Conservation (phyloP, 805 yeast species). For the Teunomyces funiuensis region DNA sequence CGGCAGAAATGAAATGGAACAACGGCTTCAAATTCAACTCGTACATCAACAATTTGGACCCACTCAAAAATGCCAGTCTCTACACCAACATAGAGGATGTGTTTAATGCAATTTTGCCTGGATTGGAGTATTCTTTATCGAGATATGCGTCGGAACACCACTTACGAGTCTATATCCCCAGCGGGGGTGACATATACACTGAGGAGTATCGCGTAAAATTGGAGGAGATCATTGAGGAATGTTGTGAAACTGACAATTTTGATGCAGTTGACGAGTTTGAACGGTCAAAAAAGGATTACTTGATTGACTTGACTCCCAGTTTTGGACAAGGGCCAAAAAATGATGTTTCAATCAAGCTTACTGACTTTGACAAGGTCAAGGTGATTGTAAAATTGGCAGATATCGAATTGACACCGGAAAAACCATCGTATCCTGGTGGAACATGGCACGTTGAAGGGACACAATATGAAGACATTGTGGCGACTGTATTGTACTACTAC, state of each 20-base stretch:
- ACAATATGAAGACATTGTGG: conserved; percentile 40
- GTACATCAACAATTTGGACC: conserved; percentile 44
- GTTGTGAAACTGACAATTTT: too few relatives aligned
- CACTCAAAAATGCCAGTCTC: conserved; percentile 19
- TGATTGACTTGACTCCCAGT: neutral
- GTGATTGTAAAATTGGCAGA: conserved; percentile 42
- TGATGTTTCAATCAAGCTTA: conserved; percentile 14
- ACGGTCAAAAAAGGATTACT: neutral
- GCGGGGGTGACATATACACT: conserved; percentile 12
- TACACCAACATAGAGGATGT: conserved; percentile 30
- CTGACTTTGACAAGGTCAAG: conserved; percentile 22
- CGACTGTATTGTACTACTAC: conserved; percentile 40
- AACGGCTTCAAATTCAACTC: conserved; percentile 22
- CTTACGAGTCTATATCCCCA: conserved; percentile 16
- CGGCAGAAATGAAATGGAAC: conserved; percentile 9
- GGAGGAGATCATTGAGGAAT: conserved; percentile 10
- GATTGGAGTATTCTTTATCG: conserved; percentile 27
- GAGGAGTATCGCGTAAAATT: conserved; percentile 14
- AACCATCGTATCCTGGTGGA: conserved; percentile 38
- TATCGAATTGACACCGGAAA: conserved; percentile 41
- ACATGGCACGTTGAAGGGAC: conserved; percentile 46
- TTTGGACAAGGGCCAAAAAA: conserved; percentile 3
- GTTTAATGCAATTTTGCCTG: conserved; percentile 31
- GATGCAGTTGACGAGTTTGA: neutral
- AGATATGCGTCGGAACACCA: conserved; percentile 18